A percentile compares a stretch with the other conserved stretches of the same genome.
Conservation (phyloP, 345 rosid species). For the Lenwebbia sp. region DNA sequence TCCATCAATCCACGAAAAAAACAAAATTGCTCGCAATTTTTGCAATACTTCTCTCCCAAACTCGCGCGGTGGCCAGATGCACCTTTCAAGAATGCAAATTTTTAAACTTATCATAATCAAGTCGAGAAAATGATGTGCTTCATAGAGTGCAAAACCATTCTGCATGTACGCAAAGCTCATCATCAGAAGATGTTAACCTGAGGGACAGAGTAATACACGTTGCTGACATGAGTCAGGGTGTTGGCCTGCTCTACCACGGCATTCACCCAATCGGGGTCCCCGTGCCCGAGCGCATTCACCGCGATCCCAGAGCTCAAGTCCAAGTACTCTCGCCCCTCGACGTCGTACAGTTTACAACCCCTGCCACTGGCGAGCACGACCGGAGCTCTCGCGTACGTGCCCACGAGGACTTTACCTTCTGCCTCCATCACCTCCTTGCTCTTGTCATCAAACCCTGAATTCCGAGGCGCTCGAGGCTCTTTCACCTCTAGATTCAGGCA, state of each 20-base stretch:
- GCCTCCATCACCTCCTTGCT: conserved; percentile 54
- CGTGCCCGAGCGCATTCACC: conserved; percentile 74
- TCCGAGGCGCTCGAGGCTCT: conserved; percentile 1
- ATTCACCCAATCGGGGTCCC: conserved; percentile 72
- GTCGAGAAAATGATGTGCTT: not conserved
- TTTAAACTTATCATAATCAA: not conserved
- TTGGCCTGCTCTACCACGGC: conserved; percentile 64
- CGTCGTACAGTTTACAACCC: conserved; percentile 73
- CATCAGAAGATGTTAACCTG: conserved; percentile 35
- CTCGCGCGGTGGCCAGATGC: not conserved
- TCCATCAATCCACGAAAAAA: not conserved
- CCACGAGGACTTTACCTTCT: conserved; percentile 50
- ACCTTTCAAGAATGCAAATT: not conserved
- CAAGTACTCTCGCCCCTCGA: conserved; percentile 68
- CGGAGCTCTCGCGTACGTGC: conserved; percentile 73
- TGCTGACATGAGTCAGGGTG: conserved; percentile 70
- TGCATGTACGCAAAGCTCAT: not conserved
- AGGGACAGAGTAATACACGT: conserved; percentile 59
- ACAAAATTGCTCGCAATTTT: not conserved
- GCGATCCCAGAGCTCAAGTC: conserved; percentile 78
- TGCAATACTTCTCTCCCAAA: not conserved
- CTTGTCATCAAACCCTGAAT: not conserved
- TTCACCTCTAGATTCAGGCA: conserved; percentile 17
- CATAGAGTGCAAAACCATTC: not conserved
- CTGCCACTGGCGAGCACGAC: conserved; percentile 57